Percentiles rank a stretch among this genome's conserved stretches.
phyloP scores from a whole-genome alignment of 495 filamentous ascomycete genomes.

The Schizothecium vesticola region DNA sequence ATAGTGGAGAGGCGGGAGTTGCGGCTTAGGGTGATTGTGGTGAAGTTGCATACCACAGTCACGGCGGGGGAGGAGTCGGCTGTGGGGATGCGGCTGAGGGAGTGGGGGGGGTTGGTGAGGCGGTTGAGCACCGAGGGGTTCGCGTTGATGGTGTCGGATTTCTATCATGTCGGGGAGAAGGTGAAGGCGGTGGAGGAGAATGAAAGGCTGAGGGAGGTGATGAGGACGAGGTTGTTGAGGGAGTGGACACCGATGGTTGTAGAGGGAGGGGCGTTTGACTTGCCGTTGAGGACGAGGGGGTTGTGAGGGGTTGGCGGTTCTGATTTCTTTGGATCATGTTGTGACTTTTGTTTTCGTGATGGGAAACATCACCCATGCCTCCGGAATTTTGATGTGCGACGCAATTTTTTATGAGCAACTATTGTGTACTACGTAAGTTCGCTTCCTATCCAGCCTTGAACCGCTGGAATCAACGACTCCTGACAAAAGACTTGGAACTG shows the following conservation, averaged over 20 bases:
- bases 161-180: not conserved
- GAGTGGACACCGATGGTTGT: not conserved
- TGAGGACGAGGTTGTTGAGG: not conserved
- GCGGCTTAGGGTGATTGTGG: not conserved
- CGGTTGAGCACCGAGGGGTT: not conserved
- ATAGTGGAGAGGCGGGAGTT: not conserved
- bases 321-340: not conserved
- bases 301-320: not conserved
- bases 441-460: too few relatives aligned
- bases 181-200: not conserved
- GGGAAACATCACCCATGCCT: not conserved
- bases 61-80: not conserved
- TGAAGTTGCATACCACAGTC: not conserved
- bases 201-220: not conserved
- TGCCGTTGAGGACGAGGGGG: not conserved
- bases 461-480: too few relatives aligned
- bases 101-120: slow-evolving; percentile 3
- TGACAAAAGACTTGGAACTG: too few relatives aligned
- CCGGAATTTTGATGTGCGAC: not conserved
- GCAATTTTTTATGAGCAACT: not conserved
- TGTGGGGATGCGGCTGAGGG: not conserved
- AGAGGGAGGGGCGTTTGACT: not conserved
- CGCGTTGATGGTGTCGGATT: not conserved
- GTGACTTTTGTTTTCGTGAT: not conserved
- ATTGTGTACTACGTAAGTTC: not conserved